These are phyloP conservation scores for Metschnikowia reukaufii DNA, from an alignment of 805 yeast species.

Conservation along the genomic window DNA sequence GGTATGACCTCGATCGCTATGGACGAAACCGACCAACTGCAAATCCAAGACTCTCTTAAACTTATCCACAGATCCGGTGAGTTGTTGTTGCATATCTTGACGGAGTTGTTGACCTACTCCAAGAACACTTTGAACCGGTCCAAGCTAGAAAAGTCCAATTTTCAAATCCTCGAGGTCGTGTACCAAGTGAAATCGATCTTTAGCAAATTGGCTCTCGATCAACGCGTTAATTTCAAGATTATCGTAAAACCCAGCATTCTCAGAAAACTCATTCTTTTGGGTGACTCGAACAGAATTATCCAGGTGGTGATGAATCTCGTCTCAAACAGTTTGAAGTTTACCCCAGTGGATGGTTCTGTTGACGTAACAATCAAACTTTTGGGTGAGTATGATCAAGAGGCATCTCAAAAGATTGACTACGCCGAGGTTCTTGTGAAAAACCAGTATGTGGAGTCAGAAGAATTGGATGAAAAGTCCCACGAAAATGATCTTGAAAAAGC, in stretches of 20 bases:
- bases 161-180: conserved; percentile 76
- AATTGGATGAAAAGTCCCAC: background rate
- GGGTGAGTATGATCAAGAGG: conserved; percentile 61
- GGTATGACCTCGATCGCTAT: conserved; percentile 95
- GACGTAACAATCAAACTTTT: conserved; percentile 59
- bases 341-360: conserved; percentile 85
- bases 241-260: conserved; percentile 58
- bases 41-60: conserved; percentile 72
- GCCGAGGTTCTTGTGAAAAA: conserved; percentile 16
- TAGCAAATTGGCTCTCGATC: conserved; percentile 74
- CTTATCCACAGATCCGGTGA: conserved; percentile 92
- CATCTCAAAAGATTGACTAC: conserved; percentile 15
- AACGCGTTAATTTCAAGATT: conserved; percentile 67
- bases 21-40: conserved; percentile 72
- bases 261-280: conserved; percentile 67
- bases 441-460: conserved; percentile 1
- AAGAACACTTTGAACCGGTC: conserved; percentile 85
- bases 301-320: conserved; percentile 93
- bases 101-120: conserved; percentile 89
- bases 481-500: background rate
- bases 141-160: conserved; percentile 78
- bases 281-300: conserved; percentile 86
- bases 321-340: conserved; percentile 86
- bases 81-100: conserved; percentile 78
- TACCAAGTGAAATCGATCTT: conserved; percentile 85